Conservation (phyloP, 106 monocot species). For the Triglochin maritima region DNA sequence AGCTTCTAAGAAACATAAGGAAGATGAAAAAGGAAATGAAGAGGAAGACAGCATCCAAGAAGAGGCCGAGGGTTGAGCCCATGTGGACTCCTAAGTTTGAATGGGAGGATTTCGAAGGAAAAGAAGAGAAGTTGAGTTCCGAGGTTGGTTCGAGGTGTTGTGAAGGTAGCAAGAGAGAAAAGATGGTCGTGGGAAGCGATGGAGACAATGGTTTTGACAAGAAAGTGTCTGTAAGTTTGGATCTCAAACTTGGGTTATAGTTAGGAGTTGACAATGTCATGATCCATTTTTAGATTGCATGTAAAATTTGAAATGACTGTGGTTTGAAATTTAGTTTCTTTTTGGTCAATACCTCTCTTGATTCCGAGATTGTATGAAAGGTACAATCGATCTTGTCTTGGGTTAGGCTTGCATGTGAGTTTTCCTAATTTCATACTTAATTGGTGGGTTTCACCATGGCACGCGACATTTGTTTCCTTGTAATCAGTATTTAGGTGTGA, state of each 20-base stretch:
- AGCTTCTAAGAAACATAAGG: not conserved
- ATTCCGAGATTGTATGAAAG: no score
- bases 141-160: not conserved
- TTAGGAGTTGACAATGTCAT: no score
- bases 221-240: not conserved
- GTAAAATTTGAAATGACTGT: no score
- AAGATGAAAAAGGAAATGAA: not conserved
- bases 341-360: no score
- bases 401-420: no score
- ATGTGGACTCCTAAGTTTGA: slow-evolving; percentile 1
- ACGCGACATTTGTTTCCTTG: no score
- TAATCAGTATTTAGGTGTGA: no score
- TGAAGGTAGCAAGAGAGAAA: not conserved
- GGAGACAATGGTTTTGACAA: not conserved
- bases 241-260: not conserved
- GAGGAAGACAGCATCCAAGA: not conserved
- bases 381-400: no score
- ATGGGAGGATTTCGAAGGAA: slow-evolving; percentile 2
- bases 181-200: not conserved
- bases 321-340: no score
- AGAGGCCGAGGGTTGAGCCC: not conserved
- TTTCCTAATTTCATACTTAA: no score
- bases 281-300: no score
- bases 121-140: not conserved
- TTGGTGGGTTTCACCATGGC: no score